Evolutionary conservation across 2,329 filamentous ascomycete genomes (phyloP), one percentile per base, ranked within the genome.

Genomic region (Arthrobotrys sinensis): DNA sequence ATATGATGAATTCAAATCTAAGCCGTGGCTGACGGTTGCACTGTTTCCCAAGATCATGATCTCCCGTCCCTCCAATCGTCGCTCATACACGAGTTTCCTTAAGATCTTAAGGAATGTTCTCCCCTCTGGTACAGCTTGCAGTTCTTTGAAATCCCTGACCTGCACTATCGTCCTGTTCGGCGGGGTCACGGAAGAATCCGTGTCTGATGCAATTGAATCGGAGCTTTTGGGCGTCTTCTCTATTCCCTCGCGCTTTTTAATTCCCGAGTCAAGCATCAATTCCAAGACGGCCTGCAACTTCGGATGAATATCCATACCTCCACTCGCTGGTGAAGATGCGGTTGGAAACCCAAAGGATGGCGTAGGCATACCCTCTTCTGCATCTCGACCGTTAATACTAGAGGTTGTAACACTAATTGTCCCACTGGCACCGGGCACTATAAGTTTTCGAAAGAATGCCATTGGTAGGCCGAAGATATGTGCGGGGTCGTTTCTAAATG

Each of bases 11-110:
- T 85, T 85, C 4, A 85, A 66, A 38, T 76, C 80, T 28, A 82
- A 81, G 50, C 79, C 81, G 4, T 80, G 69, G 11, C 84, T 82
- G 36, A 82, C 80, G 1, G 70, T 80, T 24, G 90, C 87, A 8
- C 91, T 91, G 4, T 92, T 93, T n/a, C 94, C 96, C 36, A 98
- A 85, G 16, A 97, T 87, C 69, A 94, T 88, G 64, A 97, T 88
- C 76, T 89, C 89, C 80, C 90, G 88, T 3, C 94, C 94, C 45
- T 89, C 87, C 67, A 88, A 87, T 86, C 94, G 92, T 73, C 91
- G 88, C 76, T 89, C 88, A 81, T 94, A 91, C 28, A 97, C 89
- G 5, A 92, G 86, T 57, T 89, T 88, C 66, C 92, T 90, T 11
- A 99, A 85, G 75, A 91, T 90, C 46, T 87, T 86, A 6, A 97